phyloP scores from a whole-genome alignment of 2,329 filamentous ascomycete genomes.

The Neofusicoccum kwambonambiense region DNA sequence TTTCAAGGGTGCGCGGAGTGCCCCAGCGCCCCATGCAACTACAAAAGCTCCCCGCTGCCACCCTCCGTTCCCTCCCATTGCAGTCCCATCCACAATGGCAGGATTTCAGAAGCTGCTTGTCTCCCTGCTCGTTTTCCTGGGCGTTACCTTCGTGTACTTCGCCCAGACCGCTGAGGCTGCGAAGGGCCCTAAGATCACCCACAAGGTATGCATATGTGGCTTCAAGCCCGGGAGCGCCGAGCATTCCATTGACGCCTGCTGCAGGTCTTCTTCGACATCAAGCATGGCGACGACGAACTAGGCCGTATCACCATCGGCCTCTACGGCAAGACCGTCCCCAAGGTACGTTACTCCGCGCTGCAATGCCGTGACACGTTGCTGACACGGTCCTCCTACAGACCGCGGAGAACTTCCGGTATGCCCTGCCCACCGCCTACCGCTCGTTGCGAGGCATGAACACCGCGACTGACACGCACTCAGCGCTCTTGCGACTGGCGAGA shows the following conservation, averaged over 20 bases:
- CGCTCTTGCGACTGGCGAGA: slow-evolving; percentile 79
- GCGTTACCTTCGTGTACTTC: slow-evolving; percentile 72
- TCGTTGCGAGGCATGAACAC: slow-evolving; percentile 21
- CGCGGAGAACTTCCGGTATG: slow-evolving; percentile 61
- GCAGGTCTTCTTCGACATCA: slow-evolving; percentile 78
- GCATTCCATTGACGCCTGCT: slow-evolving; percentile 8
- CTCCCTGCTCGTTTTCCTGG: slow-evolving; percentile 73
- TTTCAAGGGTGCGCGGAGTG: slow-evolving; percentile 13
- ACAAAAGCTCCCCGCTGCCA: slow-evolving; percentile 4
- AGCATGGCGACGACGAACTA: slow-evolving; percentile 69
- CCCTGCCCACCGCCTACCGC: slow-evolving; percentile 36
- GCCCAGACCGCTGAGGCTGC: slow-evolving; percentile 69
- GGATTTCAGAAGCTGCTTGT: slow-evolving; percentile 68
- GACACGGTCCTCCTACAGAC: slow-evolving; percentile 45
- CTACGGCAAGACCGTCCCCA: slow-evolving; percentile 83
- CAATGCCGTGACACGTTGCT: slow-evolving; percentile 16
- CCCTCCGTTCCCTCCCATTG: not conserved
- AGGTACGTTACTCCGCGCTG: slow-evolving; percentile 46
- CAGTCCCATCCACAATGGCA: slow-evolving; percentile 61
- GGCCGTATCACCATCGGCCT: slow-evolving; percentile 79
- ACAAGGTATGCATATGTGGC: slow-evolving; percentile 61
- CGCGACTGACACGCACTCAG: slow-evolving; percentile 47
- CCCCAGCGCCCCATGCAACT: not conserved
- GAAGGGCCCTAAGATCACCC: slow-evolving; percentile 92
- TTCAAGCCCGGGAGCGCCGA: not conserved